A percentile compares a stretch with the other conserved stretches of the same genome.
Conservation (phyloP, 139 green algal species). For the Chlamydomonas asymmetrica region DNA sequence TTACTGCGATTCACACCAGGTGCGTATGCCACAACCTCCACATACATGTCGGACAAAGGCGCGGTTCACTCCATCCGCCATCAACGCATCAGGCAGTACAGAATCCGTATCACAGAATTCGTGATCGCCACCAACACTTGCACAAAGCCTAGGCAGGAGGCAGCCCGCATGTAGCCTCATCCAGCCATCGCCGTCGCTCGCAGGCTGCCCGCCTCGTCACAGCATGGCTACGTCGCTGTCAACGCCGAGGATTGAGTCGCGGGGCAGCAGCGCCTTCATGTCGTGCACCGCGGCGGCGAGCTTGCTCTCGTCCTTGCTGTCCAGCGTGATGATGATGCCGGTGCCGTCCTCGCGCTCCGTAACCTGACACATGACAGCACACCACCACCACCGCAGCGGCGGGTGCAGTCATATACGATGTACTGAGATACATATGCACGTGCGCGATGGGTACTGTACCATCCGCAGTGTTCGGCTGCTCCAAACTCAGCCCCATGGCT, state of each 20-base stretch:
- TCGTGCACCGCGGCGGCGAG: neutral
- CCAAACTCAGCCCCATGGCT: too few species aligned
- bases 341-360: constrained; percentile 2
- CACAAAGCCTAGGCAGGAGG: too few species aligned
- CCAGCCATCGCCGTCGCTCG: neutral
- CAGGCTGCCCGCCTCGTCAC: neutral
- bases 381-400: too few species aligned
- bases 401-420: too few species aligned
- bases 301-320: neutral
- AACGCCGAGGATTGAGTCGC: constrained; percentile 7
- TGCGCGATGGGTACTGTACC: too few species aligned
- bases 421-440: too few species aligned
- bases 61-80: neutral
- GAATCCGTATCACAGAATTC: neutral
- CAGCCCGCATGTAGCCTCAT: too few species aligned
- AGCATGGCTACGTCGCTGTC: constrained; percentile 9
- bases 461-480: too few species aligned
- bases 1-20: too few species aligned
- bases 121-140: neutral
- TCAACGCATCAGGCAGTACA: neutral
- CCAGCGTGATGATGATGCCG: constrained; percentile 8
- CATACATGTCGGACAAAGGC: neutral
- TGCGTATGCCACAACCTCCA: too few species aligned
- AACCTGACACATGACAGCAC: too few species aligned
- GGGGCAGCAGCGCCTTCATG: constrained; percentile 7